Percentiles rank a stretch among this genome's conserved stretches.
Conservation (phyloP, 2,329 filamentous ascomycete genomes). For the Cadophora sp. region DNA sequence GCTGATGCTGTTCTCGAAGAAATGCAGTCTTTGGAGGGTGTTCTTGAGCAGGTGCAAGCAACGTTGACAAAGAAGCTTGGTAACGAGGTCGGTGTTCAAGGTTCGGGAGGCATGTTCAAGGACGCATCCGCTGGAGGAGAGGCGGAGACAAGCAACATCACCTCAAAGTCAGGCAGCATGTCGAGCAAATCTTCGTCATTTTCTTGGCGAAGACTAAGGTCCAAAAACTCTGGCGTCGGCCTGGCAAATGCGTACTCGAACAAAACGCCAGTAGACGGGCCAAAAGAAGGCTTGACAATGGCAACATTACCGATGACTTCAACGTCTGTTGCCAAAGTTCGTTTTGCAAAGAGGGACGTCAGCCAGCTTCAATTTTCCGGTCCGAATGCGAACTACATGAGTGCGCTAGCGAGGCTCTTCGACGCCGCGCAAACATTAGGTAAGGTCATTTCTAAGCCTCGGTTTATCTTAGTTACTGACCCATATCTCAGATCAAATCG, state of each 20-base stretch:
- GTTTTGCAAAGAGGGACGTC: conserved; percentile 75
- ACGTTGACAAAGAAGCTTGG: conserved; percentile 83
- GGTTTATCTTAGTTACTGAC: conserved; percentile 39
- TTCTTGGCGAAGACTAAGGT: conserved; percentile 88
- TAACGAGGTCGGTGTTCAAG: conserved; percentile 88
- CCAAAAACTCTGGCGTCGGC: conserved; percentile 81
- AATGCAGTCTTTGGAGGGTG: conserved; percentile 85
- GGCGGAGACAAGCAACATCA: conserved; percentile 52
- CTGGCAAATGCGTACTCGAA: conserved; percentile 59
- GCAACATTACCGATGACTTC: conserved; percentile 80
- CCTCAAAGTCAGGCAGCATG: conserved; percentile 61
- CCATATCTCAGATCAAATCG: conserved; percentile 78
- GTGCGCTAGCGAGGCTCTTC: conserved; percentile 85
- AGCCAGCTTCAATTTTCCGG: conserved; percentile 75
- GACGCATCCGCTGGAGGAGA: conserved; percentile 60
- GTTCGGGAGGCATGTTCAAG: conserved; percentile 76
- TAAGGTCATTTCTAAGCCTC: conserved; percentile 55
- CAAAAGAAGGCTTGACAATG: conserved; percentile 69
- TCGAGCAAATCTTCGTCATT: conserved; percentile 81
- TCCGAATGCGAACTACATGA: conserved; percentile 90
- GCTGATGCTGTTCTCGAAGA: conserved; percentile 92
- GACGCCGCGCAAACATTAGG: conserved; percentile 93
- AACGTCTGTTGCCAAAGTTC: conserved; percentile 62
- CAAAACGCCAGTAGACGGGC: conserved; percentile 54
- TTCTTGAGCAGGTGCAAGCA: conserved; percentile 85